These are phyloP conservation scores for Penicillium egyptiacum DNA, from an alignment of 495 filamentous ascomycete species.

Conservation along the genomic window DNA sequence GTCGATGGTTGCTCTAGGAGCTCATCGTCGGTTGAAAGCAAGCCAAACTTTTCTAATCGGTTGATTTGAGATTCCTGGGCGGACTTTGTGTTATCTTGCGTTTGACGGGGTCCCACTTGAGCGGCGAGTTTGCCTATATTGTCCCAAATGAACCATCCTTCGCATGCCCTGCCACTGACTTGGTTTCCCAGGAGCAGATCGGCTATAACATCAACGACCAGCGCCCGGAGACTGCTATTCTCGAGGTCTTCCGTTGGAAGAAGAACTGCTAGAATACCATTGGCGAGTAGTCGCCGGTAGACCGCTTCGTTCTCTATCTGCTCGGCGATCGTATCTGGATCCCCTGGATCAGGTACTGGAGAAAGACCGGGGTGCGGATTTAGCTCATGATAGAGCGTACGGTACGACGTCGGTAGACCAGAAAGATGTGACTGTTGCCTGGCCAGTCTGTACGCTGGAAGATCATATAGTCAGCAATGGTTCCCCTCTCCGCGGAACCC, in stretches of 20 bases:
- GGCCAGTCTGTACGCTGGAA: constrained; percentile 54
- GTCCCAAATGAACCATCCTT: constrained; percentile 86
- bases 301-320: constrained; percentile 74
- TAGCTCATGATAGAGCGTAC: constrained; percentile 77
- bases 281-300: constrained; percentile 79
- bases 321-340: constrained; percentile 50
- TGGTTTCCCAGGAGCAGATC: constrained; percentile 80
- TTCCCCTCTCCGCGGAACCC: constrained; percentile 2
- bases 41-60: constrained; percentile 48
- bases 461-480: constrained; percentile 11
- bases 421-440: constrained; percentile 51
- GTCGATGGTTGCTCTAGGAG: constrained; percentile 15
- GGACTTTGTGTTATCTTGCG: constrained; percentile 24
- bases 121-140: constrained; percentile 64
- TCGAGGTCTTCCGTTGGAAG: constrained; percentile 90
- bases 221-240: constrained; percentile 74
- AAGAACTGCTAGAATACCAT: constrained; percentile 73
- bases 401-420: constrained; percentile 40
- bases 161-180: constrained; percentile 72
- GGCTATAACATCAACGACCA: constrained; percentile 82
- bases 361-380: constrained; percentile 77
- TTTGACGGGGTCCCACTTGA: constrained; percentile 29
- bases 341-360: constrained; percentile 62
- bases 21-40: constrained; percentile 41
- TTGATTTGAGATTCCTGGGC: constrained; percentile 25